Percentiles rank a stretch among this genome's conserved stretches.
These are phyloP conservation scores for Paraglomus occultum DNA, from an alignment of 192 early-diverging fungal species.

Conservation along the genomic window DNA sequence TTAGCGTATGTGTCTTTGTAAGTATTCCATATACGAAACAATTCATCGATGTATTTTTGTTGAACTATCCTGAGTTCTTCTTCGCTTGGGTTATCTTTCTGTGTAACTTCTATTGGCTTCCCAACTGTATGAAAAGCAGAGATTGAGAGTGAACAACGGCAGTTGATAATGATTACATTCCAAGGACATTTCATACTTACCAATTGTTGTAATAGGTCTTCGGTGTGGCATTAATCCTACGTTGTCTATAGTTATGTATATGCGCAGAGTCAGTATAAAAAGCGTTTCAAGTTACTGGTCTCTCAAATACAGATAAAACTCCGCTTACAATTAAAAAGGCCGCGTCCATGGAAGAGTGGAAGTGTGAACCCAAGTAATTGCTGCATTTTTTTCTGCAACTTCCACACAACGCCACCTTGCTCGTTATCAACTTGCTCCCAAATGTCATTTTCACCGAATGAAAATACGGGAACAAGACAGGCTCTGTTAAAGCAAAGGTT, in stretches of 20 bases:
- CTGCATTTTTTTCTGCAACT: conserved; percentile 74
- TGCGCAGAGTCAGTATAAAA: neutral
- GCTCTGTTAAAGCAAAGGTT: conserved; percentile 40
- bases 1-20: conserved; percentile 74
- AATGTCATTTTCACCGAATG: conserved; percentile 93
- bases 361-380: conserved; percentile 68
- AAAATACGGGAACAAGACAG: conserved; percentile 81
- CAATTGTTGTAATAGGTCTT: conserved; percentile 41
- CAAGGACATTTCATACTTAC: neutral
- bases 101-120: conserved; percentile 58
- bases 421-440: conserved; percentile 76
- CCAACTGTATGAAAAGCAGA: conserved; percentile 49
- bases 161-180: neutral
- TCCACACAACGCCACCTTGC: conserved; percentile 60
- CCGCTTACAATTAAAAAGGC: conserved; percentile 80
- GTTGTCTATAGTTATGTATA: conserved; percentile 37
- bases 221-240: conserved; percentile 52
- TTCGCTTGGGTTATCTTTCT: conserved; percentile 54
- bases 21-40: conserved; percentile 59
- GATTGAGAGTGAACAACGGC: neutral
- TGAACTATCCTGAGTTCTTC: conserved; percentile 63
- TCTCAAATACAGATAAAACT: conserved; percentile 32
- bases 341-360: conserved; percentile 80
- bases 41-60: conserved; percentile 62
- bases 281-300: neutral